Base-by-base conservation (phyloP, 352 stramenopile species). In the Phytophthora rubi region DNA sequence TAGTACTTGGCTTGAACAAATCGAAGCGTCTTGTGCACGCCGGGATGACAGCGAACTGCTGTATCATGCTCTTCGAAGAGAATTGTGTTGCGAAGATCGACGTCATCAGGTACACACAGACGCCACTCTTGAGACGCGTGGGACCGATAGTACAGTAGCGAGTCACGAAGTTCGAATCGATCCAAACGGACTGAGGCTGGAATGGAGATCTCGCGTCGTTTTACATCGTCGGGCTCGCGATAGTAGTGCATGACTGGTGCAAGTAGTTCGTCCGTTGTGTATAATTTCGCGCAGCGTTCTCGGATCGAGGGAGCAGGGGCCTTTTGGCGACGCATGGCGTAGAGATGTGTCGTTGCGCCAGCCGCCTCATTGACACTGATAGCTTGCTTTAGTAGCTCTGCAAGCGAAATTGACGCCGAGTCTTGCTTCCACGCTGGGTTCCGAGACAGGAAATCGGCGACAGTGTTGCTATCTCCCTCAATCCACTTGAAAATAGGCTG, bases 1-100 rank as follows among this genome's bases (percentile, higher is more conserved):
- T 70, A 63, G 18, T 61, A 70, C 28, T 61, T 45, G 2, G 5
- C 9, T 23, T 65, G 48, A 8, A 55, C 7, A 2, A 59, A 62
- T 5, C 42, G 18, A 5, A 42, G 7, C 0, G 58, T 72, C 51
- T 60, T 57, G 13, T 53, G 21, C 47, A 53, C 30, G 13, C 52
- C 30, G 6, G 52, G 30, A 16, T 57, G 52, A 4, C 52, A 30
- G 7, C 52, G 52, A 30, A 26, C 37, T 15, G 55, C 52, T 10
- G 52, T 45, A 28, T 57, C 52, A 15, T 57, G 30, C 21, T 57
- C 52, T 57, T 57, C 30, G 10, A 57, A 57, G 3, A 57, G 52
- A 30, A 57, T 57, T 28, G n/a, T 12, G 16, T 53, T 32, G 13
- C 47, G 47, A 28, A 53, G 21, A 10, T 28, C 21, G 5, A 18